A percentile compares a stretch with the other conserved stretches of the same genome.
Conservation (phyloP, 768 basidiomycete genomes). For the Termitomyces sp. region DNA sequence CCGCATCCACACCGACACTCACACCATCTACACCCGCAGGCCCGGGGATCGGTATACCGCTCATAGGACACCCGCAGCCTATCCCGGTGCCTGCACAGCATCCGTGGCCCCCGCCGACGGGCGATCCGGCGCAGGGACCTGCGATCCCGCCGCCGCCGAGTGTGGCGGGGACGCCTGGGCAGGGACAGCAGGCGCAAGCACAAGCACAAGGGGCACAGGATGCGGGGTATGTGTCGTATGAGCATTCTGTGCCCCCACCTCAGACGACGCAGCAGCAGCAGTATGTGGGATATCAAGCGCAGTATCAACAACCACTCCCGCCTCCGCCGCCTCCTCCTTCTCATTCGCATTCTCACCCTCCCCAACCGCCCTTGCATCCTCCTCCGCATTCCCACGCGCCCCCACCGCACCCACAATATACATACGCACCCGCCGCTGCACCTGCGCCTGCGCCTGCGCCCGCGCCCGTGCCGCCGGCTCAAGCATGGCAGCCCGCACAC, state of each 20-base stretch:
- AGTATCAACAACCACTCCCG: not conserved
- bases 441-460: not conserved
- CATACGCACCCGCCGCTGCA: no score
- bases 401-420: not conserved
- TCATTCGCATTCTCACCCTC: not conserved
- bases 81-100: constrained; percentile 25
- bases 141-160: constrained; percentile 23
- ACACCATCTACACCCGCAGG: not conserved
- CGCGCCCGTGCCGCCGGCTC: no score
- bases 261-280: not conserved
- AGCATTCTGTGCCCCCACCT: not conserved
- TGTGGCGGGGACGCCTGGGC: no score
- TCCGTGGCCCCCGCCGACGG: constrained; percentile 28
- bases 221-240: not conserved
- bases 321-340: not conserved
- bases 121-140: constrained; percentile 29
- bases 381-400: not conserved
- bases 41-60: constrained; percentile 16
- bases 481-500: constrained; percentile 11
- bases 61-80: constrained; percentile 3
- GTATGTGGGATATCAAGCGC: not conserved
- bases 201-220: constrained; percentile 12
- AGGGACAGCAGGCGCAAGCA: constrained; percentile 8
- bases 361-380: not conserved
- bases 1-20: not conserved